phyloP scores from a whole-genome alignment of 2,329 filamentous ascomycete species.

The Triangularia setosa region DNA sequence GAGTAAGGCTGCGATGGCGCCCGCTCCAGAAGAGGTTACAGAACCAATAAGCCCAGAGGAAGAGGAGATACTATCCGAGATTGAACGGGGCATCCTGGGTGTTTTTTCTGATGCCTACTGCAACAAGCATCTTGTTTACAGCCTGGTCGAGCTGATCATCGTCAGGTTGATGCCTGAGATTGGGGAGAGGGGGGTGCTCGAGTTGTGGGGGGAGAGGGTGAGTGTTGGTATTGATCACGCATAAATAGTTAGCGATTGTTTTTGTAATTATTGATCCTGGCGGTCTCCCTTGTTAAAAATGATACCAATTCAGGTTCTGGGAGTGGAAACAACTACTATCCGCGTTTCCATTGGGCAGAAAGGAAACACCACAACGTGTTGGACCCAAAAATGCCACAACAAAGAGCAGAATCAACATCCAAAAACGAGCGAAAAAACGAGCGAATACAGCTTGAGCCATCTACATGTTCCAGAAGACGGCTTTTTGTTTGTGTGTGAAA shows the following conservation, averaged over 20 bases:
- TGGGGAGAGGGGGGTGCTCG: conserved; percentile 63
- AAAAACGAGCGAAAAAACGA: not conserved
- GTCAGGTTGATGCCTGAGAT: conserved; percentile 82
- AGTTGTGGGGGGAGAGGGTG: conserved; percentile 71
- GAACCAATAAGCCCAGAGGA: conserved; percentile 37
- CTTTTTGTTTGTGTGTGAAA: not conserved
- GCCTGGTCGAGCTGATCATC: conserved; percentile 76
- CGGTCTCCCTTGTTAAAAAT: no score
- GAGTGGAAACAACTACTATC: not conserved
- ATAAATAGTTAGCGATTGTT: not conserved
- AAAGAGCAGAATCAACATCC: not conserved
- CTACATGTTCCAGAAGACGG: not conserved
- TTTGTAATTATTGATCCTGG: not conserved
- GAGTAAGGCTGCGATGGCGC: not conserved
- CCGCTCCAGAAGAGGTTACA: not conserved
- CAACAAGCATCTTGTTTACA: conserved; percentile 88
- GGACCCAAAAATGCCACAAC: not conserved
- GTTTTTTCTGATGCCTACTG: conserved; percentile 79
- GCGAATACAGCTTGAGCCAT: not conserved
- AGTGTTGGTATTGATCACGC: conserved; percentile 12
- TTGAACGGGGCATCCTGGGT: conserved; percentile 63
- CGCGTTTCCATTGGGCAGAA: not conserved
- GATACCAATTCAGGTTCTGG: not conserved
- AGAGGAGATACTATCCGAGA: conserved; percentile 50
- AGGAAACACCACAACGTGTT: not conserved